These are phyloP conservation scores for Tetraselmis striata DNA, from an alignment of 139 green algal species.

Conservation along the genomic window DNA sequence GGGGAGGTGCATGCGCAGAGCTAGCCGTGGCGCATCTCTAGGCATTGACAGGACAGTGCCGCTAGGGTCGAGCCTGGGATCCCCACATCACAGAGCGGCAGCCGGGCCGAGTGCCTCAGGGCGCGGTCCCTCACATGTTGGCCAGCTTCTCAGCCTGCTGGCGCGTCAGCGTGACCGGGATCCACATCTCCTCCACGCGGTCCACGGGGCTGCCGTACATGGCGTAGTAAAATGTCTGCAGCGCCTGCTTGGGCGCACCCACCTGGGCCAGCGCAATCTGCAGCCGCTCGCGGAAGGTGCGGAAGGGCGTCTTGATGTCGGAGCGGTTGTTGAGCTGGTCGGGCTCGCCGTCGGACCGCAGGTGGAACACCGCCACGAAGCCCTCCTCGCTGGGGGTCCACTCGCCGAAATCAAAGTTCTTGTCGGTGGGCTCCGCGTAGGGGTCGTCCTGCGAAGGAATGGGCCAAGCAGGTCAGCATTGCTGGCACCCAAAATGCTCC, in stretches of 20 bases:
- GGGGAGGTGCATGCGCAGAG: not conserved
- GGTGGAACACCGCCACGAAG: not conserved
- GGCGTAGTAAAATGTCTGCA: not conserved
- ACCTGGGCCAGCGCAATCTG: not conserved
- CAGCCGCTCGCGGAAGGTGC: not conserved
- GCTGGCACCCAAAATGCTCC: not conserved
- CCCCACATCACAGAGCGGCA: no score
- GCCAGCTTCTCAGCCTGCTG: no score
- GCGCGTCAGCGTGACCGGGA: no score
- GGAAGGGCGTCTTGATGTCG: not conserved
- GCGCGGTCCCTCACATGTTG: no score
- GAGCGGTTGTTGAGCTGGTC: not conserved
- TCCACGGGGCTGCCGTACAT: not conserved
- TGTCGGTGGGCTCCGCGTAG: not conserved
- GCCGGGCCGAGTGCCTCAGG: not conserved
- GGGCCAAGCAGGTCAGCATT: not conserved
- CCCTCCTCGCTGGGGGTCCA: not conserved
- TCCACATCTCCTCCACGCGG: not conserved
- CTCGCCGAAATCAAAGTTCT: not conserved
- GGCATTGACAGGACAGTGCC: no score
- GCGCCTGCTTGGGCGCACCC: not conserved
- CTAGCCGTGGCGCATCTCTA: no score
- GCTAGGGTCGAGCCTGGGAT: no score
- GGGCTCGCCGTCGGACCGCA: not conserved
- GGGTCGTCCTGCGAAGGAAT: not conserved